Evolutionary conservation across 2,329 filamentous ascomycete genomes (phyloP), one percentile per base, ranked within the genome.

Genomic region (Drechslerella dactyloides): DNA sequence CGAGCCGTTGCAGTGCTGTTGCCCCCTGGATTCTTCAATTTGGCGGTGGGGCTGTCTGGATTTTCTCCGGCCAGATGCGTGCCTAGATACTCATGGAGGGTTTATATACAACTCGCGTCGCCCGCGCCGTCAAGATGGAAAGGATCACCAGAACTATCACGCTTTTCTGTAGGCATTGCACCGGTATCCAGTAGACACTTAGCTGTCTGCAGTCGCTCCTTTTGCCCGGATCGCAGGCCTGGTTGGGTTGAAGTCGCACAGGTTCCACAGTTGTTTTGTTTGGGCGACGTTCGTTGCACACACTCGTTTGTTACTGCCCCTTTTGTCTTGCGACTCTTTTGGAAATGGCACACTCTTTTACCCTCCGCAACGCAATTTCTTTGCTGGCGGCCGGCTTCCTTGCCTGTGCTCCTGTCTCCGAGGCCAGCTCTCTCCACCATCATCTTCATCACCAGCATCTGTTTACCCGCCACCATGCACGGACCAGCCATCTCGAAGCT

Each of bases 331-430:
- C n/a, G n/a, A n/a, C 37, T 42, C 15, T 42, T 5, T 15, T 42
- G 5, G n/a, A 42, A 42, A 42, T 42, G 37, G 37, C 37, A 42
- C 37, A 13, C 37, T 42, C 37, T 42, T 42, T 42, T 42, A 42
- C n/a, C 13, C 13, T 42, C 3, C 37, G n/a, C 37, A 42, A 42
- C 37, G n/a, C 37, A 17, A 13, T 42, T 13, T 17, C n/a, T 13
- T 15, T 17, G 37, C 37, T 42, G 11, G 11, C 37, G 2, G 37
- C 37, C 15, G 37, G 37, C n/a, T 4, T 13, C 13, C n/a, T 17
- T 15, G 37, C 37, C n/a, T 4, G 27, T 13, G 37, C 37, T 42
- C 37, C 37, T 4, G n/a, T 17, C 11, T 13, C 37, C 37, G 11
- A 13, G 13, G 37, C 37, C 37, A 42, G 37, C 37, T 42, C 37